Conservation (phyloP, 768 basidiomycete genomes). For the Boletus subparvulus region DNA sequence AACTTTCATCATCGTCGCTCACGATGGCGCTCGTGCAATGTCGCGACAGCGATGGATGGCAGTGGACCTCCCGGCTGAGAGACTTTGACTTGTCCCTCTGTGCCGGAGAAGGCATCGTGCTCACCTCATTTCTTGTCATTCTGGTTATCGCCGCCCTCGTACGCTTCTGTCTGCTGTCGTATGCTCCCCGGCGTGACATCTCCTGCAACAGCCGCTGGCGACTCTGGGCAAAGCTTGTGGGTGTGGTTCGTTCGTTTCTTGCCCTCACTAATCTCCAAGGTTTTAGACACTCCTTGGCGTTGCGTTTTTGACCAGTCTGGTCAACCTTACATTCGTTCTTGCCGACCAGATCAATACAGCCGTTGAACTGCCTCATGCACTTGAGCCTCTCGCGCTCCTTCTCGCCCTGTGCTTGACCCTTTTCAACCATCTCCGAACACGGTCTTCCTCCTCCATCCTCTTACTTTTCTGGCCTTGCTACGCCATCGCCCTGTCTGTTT, state of each 20-base stretch:
- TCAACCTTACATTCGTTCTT: conserved; percentile 42
- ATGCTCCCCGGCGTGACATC: conserved; percentile 30
- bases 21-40: conserved; percentile 43
- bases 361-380: conserved; percentile 49
- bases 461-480: conserved; percentile 84
- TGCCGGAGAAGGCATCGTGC: conserved; percentile 70
- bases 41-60: conserved; percentile 64
- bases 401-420: conserved; percentile 54
- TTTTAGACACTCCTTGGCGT: conserved; percentile 46
- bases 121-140: conserved; percentile 51
- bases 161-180: conserved; percentile 35
- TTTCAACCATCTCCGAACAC: conserved; percentile 67
- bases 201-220: conserved; percentile 49
- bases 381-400: conserved; percentile 57
- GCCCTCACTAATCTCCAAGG: background rate
- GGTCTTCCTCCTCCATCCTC: conserved; percentile 66
- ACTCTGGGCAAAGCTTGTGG: conserved; percentile 62
- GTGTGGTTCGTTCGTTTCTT: conserved; percentile 26
- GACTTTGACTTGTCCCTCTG: conserved; percentile 78
- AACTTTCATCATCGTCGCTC: background rate
- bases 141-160: conserved; percentile 44
- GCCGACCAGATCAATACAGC: conserved; percentile 35
- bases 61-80: conserved; percentile 52
- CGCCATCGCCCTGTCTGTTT: conserved; percentile 44
- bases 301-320: conserved; percentile 47